Conservation (phyloP, 257 asterid species). For the Solanum bulbocastanum region DNA sequence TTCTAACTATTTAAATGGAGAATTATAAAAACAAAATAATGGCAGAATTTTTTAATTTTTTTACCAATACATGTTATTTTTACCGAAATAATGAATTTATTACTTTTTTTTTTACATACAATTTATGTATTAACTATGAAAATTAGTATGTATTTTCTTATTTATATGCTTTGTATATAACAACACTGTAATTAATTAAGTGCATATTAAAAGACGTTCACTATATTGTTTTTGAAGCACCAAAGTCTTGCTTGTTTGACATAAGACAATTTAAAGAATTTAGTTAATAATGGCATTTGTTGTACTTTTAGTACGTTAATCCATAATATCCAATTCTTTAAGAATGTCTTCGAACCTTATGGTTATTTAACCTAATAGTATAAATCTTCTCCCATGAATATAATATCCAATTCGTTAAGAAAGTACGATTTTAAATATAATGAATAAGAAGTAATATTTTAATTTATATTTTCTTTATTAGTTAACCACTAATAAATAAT, state of each 20-base stretch:
- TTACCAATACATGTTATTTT: not conserved
- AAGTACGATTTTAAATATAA: not conserved
- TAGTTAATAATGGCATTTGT: not conserved
- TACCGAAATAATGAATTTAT: not conserved
- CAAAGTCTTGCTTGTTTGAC: not conserved
- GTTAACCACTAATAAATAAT: not conserved
- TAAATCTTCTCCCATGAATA: not conserved
- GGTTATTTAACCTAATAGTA: not conserved
- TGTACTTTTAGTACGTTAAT: not conserved
- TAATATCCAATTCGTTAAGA: not conserved
- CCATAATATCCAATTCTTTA: not conserved
- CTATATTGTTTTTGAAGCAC: not conserved
- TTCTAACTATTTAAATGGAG: not conserved
- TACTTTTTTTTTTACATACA: not conserved
- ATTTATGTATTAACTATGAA: not conserved
- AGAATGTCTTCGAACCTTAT: not conserved
- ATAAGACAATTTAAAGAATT: not conserved
- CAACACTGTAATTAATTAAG: not conserved
- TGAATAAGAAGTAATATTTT: not conserved
- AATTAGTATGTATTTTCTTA: not conserved
- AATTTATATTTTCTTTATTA: not conserved
- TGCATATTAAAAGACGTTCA: not conserved
- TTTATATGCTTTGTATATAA: not conserved
- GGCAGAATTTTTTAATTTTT: not conserved
- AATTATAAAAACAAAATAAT: not conserved